Conservation (phyloP, 116 monocot genomes). For the Papilionanthe hybrid region DNA sequence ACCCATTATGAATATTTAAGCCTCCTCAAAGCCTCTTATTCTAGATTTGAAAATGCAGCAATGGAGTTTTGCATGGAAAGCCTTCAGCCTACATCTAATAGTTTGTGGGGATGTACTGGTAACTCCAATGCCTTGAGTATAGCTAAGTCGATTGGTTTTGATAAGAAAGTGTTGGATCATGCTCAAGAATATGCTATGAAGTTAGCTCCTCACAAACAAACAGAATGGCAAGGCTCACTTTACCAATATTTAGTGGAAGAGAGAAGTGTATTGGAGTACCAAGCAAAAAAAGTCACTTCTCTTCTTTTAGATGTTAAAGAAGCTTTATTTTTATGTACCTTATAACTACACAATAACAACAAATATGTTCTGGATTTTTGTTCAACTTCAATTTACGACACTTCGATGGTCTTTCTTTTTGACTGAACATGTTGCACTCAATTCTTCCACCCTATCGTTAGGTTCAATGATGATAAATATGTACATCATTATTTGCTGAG, state of each 20-base stretch:
- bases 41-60: conserved; percentile 86
- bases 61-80: conserved; percentile 81
- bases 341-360: not conserved
- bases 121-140: conserved; percentile 86
- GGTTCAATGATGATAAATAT: not conserved
- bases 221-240: conserved; percentile 67
- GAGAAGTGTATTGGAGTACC: conserved; percentile 43
- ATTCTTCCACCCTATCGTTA: not conserved
- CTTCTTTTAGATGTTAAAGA: conserved; percentile 57
- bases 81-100: conserved; percentile 65
- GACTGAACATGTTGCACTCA: not conserved
- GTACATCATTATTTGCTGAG: not conserved
- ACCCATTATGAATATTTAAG: conserved; percentile 83
- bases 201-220: conserved; percentile 67
- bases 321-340: conserved; percentile 55
- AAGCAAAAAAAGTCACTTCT: conserved; percentile 56
- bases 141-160: conserved; percentile 81
- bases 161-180: conserved; percentile 51
- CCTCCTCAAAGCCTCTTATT: conserved; percentile 44
- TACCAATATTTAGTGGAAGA: conserved; percentile 69
- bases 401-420: not conserved
- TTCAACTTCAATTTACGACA: not conserved
- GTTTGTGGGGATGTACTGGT: conserved; percentile 79
- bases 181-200: conserved; percentile 70
- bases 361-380: not conserved